Evolutionary conservation across 2,329 filamentous ascomycete species (phyloP).

Genomic region (Colletotrichum filicis): DNA sequence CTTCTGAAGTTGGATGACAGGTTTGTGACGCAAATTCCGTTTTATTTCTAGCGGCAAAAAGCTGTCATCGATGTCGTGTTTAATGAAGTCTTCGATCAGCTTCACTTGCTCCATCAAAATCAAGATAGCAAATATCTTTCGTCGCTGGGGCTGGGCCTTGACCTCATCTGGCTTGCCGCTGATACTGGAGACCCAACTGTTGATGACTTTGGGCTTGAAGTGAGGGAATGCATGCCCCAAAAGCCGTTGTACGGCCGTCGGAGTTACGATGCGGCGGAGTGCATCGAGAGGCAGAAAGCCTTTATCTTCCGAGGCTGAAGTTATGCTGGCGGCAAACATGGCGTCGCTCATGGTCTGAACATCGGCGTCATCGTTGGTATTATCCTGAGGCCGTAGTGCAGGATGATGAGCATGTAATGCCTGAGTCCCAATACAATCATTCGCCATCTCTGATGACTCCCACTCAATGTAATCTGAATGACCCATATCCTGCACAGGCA

Average conservation of each 20-base stretch:
- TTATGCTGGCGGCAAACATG: not conserved
- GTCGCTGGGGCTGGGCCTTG: not conserved
- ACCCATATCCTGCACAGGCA: not conserved
- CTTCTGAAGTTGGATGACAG: not conserved
- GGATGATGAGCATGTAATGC: not conserved
- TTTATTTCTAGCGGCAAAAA: not conserved
- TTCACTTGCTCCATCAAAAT: constrained; percentile 42
- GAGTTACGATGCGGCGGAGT: not conserved
- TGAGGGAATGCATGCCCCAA: not conserved
- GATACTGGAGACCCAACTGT: not conserved
- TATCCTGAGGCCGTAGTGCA: not conserved
- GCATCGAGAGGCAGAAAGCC: not conserved
- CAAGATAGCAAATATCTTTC: constrained; percentile 16
- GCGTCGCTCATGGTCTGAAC: not conserved
- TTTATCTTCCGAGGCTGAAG: not conserved
- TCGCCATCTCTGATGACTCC: not conserved
- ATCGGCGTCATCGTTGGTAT: not conserved
- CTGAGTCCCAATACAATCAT: not conserved
- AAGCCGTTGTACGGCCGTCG: not conserved
- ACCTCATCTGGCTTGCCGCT: not conserved
- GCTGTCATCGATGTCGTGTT: not conserved
- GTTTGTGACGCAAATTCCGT: not conserved
- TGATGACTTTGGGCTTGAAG: not conserved
- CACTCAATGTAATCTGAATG: not conserved
- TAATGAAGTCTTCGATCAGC: constrained; percentile 35